A percentile compares a stretch with the other conserved stretches of the same genome.
These are phyloP conservation scores for Phytophthora sansomeana DNA, from an alignment of 352 stramenopile genomes.

Conservation along the genomic window DNA sequence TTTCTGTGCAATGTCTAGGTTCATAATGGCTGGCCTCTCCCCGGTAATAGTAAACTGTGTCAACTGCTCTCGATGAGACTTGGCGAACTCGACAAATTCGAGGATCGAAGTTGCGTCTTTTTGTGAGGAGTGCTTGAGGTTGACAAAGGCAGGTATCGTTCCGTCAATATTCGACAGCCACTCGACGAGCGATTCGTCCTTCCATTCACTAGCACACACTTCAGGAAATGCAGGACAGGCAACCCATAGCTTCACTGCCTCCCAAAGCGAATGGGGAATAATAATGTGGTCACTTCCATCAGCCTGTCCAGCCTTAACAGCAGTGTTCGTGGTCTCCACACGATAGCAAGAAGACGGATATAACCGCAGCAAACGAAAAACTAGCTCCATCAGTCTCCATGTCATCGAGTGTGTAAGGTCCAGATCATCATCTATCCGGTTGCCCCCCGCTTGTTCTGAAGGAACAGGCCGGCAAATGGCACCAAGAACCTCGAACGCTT, in stretches of 20 bases:
- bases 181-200: conserved; percentile 24
- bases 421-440: conserved; percentile 28
- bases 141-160: conserved; percentile 42
- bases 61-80: conserved; percentile 21
- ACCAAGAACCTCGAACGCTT: conserved; percentile 47
- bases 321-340: conserved; percentile 13
- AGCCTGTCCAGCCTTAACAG: not conserved
- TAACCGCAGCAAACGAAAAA: conserved; percentile 44
- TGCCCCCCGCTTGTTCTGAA: conserved; percentile 7
- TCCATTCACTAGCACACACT: conserved; percentile 43
- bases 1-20: conserved; percentile 37
- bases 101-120: conserved; percentile 35
- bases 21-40: conserved; percentile 27
- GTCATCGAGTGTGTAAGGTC: conserved; percentile 31
- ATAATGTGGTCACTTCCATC: conserved; percentile 24
- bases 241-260: conserved; percentile 48
- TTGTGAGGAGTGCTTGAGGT: conserved; percentile 35
- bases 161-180: conserved; percentile 36
- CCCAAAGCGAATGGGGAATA: conserved; percentile 48
- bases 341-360: conserved; percentile 43
- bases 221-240: conserved; percentile 29
- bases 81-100: conserved; percentile 41
- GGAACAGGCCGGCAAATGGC: conserved; percentile 41
- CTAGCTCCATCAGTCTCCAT: conserved; percentile 55
- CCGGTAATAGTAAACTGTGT: conserved; percentile 12